Evolutionary conservation across 1,284 basidiomycete genomes (phyloP), one percentile per base, ranked within the genome.

Genomic region (Leccinum pachyderme): DNA sequence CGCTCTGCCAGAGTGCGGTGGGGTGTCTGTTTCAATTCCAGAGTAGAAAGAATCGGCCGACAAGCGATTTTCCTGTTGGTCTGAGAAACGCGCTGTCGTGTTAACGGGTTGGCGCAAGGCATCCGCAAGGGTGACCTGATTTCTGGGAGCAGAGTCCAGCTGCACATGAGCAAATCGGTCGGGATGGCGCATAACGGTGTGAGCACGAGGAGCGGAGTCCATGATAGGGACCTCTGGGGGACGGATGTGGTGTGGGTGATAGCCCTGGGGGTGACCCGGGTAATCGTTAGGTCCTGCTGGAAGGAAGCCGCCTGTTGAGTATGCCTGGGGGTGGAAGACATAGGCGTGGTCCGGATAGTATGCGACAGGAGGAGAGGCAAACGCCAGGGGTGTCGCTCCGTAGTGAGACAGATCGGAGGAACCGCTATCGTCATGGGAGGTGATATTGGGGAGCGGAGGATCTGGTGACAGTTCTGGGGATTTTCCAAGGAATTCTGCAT

Each of bases 21-120:
- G 31, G 31, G 45, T 32, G 28, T 70, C 59, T 4, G 47, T 27
- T 18, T 27, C 46, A 28, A 65, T 66, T 50, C 69, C 66, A 0
- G 63, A 29, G 15, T 70, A 70, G 35, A 70, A 70, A 12, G 68
- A 72, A 53, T 70, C 70, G 27, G 63, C 33, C 5, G 71, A 72
- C 22, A 53, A 58, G 47, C 61, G 70, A 27, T 51, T 47, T 48
- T 50, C 41, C 52, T 54, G 28, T 29, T 56, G 61, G 15, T 55
- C 55, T 2, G 59, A 54, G 31, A 37, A 32, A n/a, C 47, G 25
- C 11, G 18, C 29, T 3, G 51, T 43, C 1, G 49, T 39, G 11
- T 43, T 32, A 45, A 52, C 52, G 15, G 68, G 56, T 5, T 63
- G 65, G 13, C 58, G 66, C 11, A 66, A 44, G 5, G 57, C 50